Conservation (phyloP, 169 alveolate genomes). For the Amoebophrya sp. region DNA sequence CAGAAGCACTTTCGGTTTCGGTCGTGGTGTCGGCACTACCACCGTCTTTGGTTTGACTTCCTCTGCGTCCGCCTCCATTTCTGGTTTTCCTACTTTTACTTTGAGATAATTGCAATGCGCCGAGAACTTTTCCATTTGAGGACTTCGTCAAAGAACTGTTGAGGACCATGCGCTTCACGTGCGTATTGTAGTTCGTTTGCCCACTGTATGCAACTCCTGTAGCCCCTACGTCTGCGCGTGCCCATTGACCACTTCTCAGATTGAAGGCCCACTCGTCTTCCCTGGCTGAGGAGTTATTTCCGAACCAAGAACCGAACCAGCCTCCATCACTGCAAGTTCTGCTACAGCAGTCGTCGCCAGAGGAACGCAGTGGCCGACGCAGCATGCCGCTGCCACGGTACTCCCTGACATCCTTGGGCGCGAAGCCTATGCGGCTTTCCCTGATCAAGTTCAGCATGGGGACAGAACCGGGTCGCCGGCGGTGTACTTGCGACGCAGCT, state of each 20-base stretch:
- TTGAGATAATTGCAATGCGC: too few species aligned
- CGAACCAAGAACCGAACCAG: neutral
- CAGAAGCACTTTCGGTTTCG: neutral
- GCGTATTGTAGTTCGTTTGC: too few species aligned
- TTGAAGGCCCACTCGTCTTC: neutral
- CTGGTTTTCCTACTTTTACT: too few species aligned
- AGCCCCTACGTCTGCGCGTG: too few species aligned
- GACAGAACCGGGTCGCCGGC: neutral
- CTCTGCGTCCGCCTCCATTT: too few species aligned
- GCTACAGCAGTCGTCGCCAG: neutral
- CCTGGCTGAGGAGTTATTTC: neutral
- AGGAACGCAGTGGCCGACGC: neutral
- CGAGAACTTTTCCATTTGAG: too few species aligned
- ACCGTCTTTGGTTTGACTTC: too few species aligned
- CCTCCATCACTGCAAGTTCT: neutral
- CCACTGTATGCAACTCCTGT: too few species aligned
- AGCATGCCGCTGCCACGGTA: neutral
- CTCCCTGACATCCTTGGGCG: neutral
- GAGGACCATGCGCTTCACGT: too few species aligned
- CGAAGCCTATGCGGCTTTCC: neutral
- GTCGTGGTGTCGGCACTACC: neutral
- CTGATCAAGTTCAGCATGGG: conserved; percentile 1
- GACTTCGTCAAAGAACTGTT: too few species aligned
- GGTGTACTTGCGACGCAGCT: neutral
- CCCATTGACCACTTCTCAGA: neutral